Percentiles rank a stretch among this genome's conserved stretches.
Conservation (phyloP, 768 basidiomycete genomes). For the Naganishia onofrii region DNA sequence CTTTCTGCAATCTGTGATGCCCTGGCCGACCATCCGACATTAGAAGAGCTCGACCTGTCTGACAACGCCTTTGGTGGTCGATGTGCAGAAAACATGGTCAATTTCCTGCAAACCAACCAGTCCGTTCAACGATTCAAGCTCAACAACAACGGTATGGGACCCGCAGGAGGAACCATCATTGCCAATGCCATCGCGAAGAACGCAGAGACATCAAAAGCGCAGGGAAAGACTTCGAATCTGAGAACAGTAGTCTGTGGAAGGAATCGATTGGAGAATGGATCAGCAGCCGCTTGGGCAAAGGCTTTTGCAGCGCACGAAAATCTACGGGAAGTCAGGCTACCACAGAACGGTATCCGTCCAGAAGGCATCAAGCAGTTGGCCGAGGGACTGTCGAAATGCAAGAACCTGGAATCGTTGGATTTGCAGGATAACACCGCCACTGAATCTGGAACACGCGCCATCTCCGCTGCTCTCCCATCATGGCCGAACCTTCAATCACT, state of each 20-base stretch:
- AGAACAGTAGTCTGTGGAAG: constrained; percentile 84
- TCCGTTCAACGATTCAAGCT: constrained; percentile 79
- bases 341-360: constrained; percentile 97
- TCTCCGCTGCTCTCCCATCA: constrained; percentile 64
- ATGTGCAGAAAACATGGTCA: constrained; percentile 88
- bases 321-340: constrained; percentile 81
- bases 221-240: constrained; percentile 64
- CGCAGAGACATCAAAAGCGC: constrained; percentile 65
- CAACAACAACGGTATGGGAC: constrained; percentile 95
- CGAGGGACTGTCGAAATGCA: constrained; percentile 67
- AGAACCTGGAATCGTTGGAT: constrained; percentile 71
- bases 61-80: constrained; percentile 97
- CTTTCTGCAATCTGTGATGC: constrained; percentile 84
- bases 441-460: constrained; percentile 56
- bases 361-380: constrained; percentile 80
- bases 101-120: constrained; percentile 78
- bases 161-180: constrained; percentile 78
- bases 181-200: constrained; percentile 78
- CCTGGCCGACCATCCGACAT: constrained; percentile 71
- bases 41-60: constrained; percentile 82
- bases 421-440: constrained; percentile 71
- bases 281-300: constrained; percentile 75
- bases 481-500: constrained; percentile 75
- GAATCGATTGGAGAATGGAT: constrained; percentile 91
- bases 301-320: constrained; percentile 77